Conservation (phyloP, 495 filamentous ascomycete genomes). For the Stereocaulon alpinum region DNA sequence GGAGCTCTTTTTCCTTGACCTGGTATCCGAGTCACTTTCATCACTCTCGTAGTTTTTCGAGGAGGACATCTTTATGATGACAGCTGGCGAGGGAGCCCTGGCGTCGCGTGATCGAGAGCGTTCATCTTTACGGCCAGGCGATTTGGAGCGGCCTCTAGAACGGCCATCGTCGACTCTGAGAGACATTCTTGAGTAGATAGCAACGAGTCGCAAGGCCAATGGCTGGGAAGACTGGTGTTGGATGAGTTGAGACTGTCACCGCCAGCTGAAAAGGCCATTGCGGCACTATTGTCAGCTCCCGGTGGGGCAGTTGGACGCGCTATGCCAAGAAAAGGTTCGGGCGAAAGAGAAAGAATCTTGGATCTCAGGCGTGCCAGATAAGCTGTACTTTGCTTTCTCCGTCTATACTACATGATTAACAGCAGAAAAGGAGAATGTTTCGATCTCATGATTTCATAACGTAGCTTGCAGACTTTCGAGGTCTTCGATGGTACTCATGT, state of each 20-base stretch:
- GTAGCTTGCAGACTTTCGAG: no score
- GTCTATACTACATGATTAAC: no score
- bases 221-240: neutral
- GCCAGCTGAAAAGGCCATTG: slow-evolving; percentile 3
- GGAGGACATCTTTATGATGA: slow-evolving; percentile 13
- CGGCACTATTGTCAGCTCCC: neutral
- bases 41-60: slow-evolving; percentile 17
- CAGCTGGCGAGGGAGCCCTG: slow-evolving; percentile 30
- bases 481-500: no score
- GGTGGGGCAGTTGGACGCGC: neutral
- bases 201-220: neutral
- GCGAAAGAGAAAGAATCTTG: neutral
- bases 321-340: slow-evolving; percentile 4
- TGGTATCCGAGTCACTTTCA: slow-evolving; percentile 17
- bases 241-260: neutral
- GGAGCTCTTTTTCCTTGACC: slow-evolving; percentile 12
- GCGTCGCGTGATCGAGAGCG: slow-evolving; percentile 42
- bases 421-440: no score
- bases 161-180: slow-evolving; percentile 49
- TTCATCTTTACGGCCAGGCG: slow-evolving; percentile 39
- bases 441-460: no score
- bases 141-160: slow-evolving; percentile 51
- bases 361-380: neutral
- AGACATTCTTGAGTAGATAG: slow-evolving; percentile 15
- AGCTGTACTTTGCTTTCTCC: no score